Percentiles rank a stretch among this genome's conserved stretches.
Evolutionary conservation across 495 filamentous ascomycete species (phyloP).

Genomic region (Trichoderma asperelloides): DNA sequence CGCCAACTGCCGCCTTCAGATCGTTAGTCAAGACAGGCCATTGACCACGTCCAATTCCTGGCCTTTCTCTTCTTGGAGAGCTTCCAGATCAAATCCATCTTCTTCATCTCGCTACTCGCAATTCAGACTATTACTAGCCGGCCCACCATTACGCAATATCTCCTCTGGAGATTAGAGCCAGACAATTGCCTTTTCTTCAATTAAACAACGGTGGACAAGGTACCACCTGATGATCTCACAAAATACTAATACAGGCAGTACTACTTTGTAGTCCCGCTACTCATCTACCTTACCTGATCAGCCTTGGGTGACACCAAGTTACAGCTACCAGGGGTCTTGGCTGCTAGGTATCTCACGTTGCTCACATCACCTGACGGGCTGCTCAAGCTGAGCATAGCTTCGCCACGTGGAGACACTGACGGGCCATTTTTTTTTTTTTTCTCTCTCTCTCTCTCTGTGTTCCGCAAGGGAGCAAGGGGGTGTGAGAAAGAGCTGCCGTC

Average conservation of each 20-base stretch:
- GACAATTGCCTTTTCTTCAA: neutral
- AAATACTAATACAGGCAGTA: too few species aligned
- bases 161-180: neutral
- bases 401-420: neutral
- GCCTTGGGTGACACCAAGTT: neutral
- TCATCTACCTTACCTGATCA: neutral
- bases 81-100: neutral
- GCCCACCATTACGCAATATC: neutral
- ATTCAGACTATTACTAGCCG: neutral
- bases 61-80: too few species aligned
- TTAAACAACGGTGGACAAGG: neutral
- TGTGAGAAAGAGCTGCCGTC: neutral
- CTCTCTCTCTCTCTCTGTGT: neutral
- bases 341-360: neutral
- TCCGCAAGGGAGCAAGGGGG: neutral
- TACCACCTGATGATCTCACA: neutral
- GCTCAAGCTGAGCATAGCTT: neutral
- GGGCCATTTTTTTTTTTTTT: neutral
- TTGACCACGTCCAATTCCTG: neutral
- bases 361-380: neutral
- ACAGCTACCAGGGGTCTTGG: neutral
- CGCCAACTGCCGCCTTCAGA: too few species aligned
- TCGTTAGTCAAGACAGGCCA: neutral
- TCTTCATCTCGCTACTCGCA: neutral
- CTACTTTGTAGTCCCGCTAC: too few species aligned